phyloP scores from a whole-genome alignment of 163 green algal species.

The Coccomyxa subellipsoidea region DNA sequence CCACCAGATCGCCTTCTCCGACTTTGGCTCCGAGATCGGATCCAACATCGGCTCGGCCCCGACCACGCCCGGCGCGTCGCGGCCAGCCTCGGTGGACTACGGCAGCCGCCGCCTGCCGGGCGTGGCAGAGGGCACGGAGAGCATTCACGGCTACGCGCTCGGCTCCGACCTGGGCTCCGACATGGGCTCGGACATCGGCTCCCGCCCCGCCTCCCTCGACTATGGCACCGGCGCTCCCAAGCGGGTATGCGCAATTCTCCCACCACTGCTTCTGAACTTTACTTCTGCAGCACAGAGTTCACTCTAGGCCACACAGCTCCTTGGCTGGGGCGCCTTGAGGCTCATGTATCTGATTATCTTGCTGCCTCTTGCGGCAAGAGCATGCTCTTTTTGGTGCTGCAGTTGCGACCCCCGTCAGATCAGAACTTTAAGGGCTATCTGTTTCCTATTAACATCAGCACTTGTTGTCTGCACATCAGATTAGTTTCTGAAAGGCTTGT shows the following conservation, averaged over 20 bases:
- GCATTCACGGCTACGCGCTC: neutral
- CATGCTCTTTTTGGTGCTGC: no score
- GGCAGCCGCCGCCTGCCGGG: neutral
- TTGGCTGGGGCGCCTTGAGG: no score
- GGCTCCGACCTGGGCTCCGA: conserved; percentile 6
- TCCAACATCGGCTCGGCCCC: neutral
- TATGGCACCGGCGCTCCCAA: neutral
- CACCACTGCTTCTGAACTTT: neutral
- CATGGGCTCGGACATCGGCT: neutral
- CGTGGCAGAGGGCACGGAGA: neutral
- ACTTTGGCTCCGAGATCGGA: conserved; percentile 1
- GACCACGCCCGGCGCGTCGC: neutral
- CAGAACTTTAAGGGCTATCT: no score
- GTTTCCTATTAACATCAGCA: no score
- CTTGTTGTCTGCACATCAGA: no score
- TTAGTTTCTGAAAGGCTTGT: no score
- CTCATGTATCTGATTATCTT: no score
- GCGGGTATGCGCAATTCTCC: neutral
- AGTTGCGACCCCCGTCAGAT: no score
- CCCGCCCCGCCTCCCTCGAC: neutral
- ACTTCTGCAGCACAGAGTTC: neutral
- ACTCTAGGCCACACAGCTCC: no score
- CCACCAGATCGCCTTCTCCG: conserved; percentile 4
- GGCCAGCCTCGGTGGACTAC: neutral
- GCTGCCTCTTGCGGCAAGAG: no score